phyloP scores from a whole-genome alignment of 2,329 filamentous ascomycete species.

The Nemania sp. region DNA sequence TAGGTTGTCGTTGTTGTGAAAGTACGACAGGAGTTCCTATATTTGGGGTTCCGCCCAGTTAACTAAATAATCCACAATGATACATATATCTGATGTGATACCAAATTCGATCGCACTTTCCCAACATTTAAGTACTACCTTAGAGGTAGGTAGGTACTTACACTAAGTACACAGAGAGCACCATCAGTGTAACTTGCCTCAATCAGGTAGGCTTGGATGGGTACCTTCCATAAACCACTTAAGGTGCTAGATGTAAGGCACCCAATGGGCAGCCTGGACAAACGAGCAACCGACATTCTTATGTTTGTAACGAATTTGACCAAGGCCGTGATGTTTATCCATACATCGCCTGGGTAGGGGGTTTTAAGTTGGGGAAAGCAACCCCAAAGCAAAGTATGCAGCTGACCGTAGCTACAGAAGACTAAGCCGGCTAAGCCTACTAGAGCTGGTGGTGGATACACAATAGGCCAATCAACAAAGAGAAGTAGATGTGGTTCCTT shows the following conservation, averaged over 20 bases:
- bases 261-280: neutral
- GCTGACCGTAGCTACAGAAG: constrained; percentile 5
- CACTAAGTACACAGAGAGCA: neutral
- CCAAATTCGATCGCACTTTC: neutral
- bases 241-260: neutral
- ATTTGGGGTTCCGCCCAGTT: too few species aligned
- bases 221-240: neutral
- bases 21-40: too few species aligned
- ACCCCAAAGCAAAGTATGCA: constrained; percentile 10
- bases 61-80: neutral
- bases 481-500: constrained; percentile 10
- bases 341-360: too few species aligned
- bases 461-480: constrained; percentile 22
- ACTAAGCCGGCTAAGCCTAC: neutral
- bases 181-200: neutral
- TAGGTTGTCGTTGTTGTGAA: neutral
- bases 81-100: too few species aligned
- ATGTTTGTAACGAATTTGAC: neutral
- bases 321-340: neutral
- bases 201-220: neutral
- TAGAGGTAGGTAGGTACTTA: neutral
- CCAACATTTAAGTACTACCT: neutral
- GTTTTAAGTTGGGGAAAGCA: constrained; percentile 10
- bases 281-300: neutral
- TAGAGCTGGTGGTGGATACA: neutral